Conservation (phyloP, 2,329 filamentous ascomycete species). For the Stagonosporopsis rhizophila region DNA sequence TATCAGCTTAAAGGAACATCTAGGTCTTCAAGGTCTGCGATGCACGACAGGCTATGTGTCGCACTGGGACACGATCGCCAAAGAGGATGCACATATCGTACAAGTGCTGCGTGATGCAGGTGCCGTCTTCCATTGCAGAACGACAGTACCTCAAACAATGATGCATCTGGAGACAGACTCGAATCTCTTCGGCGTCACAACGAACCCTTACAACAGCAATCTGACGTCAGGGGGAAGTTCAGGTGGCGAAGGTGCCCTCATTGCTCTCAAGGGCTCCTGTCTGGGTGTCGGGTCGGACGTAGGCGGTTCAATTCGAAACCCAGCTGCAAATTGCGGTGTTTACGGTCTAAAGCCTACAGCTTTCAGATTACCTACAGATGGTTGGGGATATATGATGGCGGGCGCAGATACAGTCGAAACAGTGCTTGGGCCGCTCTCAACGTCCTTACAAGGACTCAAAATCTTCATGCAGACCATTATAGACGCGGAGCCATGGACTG, state of each 20-base stretch:
- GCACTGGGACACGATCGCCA: slow-evolving; percentile 56
- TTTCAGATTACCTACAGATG: slow-evolving; percentile 53
- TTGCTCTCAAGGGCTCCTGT: slow-evolving; percentile 60
- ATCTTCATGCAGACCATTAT: slow-evolving; percentile 63
- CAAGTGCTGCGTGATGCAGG: slow-evolving; percentile 59
- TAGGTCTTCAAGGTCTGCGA: slow-evolving; percentile 58
- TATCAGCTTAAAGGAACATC: slow-evolving; percentile 60
- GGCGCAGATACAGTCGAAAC: slow-evolving; percentile 57
- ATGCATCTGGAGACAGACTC: slow-evolving; percentile 62
- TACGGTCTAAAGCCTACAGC: slow-evolving; percentile 53
- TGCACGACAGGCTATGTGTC: slow-evolving; percentile 59
- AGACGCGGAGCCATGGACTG: slow-evolving; percentile 62
- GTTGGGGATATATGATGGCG: slow-evolving; percentile 53
- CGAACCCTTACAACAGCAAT: slow-evolving; percentile 61
- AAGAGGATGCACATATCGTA: slow-evolving; percentile 58
- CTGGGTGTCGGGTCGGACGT: slow-evolving; percentile 56
- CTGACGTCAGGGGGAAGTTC: slow-evolving; percentile 62
- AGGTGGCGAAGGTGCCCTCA: slow-evolving; percentile 64
- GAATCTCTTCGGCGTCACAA: slow-evolving; percentile 61
- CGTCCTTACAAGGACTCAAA: slow-evolving; percentile 60
- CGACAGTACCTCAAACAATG: slow-evolving; percentile 61
- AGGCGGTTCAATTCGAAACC: slow-evolving; percentile 30
- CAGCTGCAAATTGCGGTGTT: slow-evolving; percentile 42
- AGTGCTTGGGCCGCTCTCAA: slow-evolving; percentile 63
- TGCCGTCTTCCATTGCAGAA: slow-evolving; percentile 60